A percentile compares a stretch with the other conserved stretches of the same genome.
Conservation (phyloP, 176 grass and related monocot genomes). For the Oryza brachyantha region DNA sequence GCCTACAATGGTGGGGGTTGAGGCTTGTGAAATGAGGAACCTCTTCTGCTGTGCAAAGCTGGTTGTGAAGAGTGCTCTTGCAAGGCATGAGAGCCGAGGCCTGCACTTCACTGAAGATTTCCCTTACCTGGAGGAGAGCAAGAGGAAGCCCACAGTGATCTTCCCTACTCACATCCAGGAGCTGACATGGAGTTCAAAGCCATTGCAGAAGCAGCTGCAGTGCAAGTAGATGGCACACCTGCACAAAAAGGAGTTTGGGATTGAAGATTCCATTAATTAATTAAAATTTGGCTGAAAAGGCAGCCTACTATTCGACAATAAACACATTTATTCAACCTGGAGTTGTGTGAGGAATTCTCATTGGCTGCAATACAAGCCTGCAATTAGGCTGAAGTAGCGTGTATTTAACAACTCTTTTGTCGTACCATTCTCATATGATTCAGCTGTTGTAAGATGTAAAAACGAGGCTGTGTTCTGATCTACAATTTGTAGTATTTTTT, state of each 20-base stretch:
- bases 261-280: conserved; percentile 6
- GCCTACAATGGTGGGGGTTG: conserved; percentile 68
- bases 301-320: not conserved
- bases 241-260: not conserved
- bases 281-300: conserved; percentile 14
- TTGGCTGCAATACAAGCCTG: not conserved
- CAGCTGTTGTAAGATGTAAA: conserved; percentile 23
- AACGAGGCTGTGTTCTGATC: conserved; percentile 10
- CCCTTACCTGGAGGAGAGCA: conserved; percentile 88
- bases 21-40: conserved; percentile 91
- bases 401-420: not conserved
- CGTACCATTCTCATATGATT: conserved; percentile 15
- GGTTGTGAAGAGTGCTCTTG: conserved; percentile 80
- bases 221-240: conserved; percentile 39
- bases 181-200: conserved; percentile 87
- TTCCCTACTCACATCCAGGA: conserved; percentile 65
- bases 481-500: not conserved
- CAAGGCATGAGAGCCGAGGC: conserved; percentile 82
- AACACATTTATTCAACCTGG: conserved; percentile 16
- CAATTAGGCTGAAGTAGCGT: conserved; percentile 23
- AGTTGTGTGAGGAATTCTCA: not conserved
- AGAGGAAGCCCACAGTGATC: conserved; percentile 90
- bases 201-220: conserved; percentile 73
- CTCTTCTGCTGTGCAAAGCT: conserved; percentile 88
- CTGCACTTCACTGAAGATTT: conserved; percentile 95